Evolutionary conservation across 805 yeast species (phyloP).

Genomic region (Grigorovia jiainica): DNA sequence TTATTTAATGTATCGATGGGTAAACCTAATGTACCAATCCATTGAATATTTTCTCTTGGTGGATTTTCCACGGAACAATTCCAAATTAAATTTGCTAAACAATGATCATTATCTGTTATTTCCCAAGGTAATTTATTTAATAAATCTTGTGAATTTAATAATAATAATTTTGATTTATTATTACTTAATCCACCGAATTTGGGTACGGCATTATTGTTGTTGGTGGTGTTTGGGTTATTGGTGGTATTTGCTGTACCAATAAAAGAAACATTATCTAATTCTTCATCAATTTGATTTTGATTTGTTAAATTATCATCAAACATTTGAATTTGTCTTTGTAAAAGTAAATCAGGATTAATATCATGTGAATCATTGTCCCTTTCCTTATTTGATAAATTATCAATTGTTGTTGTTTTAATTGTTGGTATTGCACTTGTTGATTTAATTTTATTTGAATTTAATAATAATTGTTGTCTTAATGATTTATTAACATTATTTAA

Average conservation of each 20-base stretch:
- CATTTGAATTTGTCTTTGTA: conserved; percentile 1
- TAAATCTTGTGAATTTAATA: conserved; percentile 30
- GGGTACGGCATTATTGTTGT: no score
- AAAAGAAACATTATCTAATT: conserved; percentile 11
- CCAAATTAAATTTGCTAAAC: conserved; percentile 45
- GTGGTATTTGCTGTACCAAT: no score
- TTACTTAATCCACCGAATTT: conserved; percentile 63
- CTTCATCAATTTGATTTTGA: background rate
- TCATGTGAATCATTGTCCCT: background rate
- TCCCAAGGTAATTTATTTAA: conserved; percentile 57
- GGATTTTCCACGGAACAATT: conserved; percentile 22
- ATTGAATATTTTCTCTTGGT: conserved; percentile 34
- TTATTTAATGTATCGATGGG: conserved; percentile 79
- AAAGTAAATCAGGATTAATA: background rate
- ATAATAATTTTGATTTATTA: conserved; percentile 20
- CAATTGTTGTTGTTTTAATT: background rate
- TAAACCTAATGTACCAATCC: conserved; percentile 88
- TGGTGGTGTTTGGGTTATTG: no score
- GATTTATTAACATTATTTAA: conserved; percentile 24
- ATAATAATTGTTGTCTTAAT: conserved; percentile 3
- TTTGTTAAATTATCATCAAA: background rate
- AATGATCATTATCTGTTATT: conserved; percentile 77
- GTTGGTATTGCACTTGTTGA: conserved; percentile 2
- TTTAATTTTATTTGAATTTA: conserved; percentile 11
- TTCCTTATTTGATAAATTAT: background rate